Evolutionary conservation across 805 yeast species (phyloP), one percentile per base, ranked within the genome.

Genomic region (Starmera caribaea): DNA sequence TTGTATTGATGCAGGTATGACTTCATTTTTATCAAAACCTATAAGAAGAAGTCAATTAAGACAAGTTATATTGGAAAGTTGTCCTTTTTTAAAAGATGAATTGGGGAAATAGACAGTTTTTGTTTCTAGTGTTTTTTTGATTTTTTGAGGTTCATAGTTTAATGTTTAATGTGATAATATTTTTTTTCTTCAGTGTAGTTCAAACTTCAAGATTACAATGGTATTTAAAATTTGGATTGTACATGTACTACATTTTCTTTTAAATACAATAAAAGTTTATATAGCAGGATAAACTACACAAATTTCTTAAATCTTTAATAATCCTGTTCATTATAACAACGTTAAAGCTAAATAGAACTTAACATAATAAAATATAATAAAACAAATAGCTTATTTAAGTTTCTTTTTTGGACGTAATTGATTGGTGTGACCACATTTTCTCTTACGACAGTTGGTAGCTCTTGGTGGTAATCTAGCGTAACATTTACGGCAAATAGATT

Each of bases 371-470:
- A 13, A 26, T 27, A 35, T 31, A 17, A 21, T 34, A 33, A 44
- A 62, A 59, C 66, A 68, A 68, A 65, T 61, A 65, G 73, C 68
- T 73, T 75, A 89, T 80, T 89, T 88, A 71, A 87, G 81, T 89
- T 90, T 90, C 95, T 90, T 90, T 95, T 90, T 92, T 76, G 97
- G 97, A 81, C 98, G 88, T 74, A 92, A 86, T 80, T 92, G 98
- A 82, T 92, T 92, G 71, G 96, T 79, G 94, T 92, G 98, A 68
- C 98, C 98, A 77, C 98, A 92, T 83, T 92, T 92, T 87, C 97
- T 88, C 97, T 92, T 92, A 81, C 98, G 88, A 83, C 98, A 92
- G 96, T 92, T 92, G 74, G 97, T 92, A 63, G 98, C 98, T 85
- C 97, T 94, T 75, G 98, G 96, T 68, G 98, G 98, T 68, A 92